Base-by-base conservation (phyloP, 345 rosid genomes). In the Eucalyptus victrix region DNA sequence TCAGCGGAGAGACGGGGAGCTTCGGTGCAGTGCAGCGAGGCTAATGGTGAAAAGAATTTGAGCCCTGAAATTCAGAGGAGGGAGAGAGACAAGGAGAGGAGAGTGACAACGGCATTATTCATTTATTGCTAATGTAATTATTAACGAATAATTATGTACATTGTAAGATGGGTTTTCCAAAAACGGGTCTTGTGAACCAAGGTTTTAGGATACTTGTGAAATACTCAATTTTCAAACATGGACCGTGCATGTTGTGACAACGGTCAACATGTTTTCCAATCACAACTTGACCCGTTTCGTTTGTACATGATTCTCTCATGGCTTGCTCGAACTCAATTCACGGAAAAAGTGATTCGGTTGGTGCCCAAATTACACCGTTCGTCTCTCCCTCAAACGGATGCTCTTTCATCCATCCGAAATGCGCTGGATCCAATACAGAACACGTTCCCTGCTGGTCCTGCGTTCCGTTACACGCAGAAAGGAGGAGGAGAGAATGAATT, bases 221-320 rank as follows among this genome's bases (percentile, higher is more conserved):
- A 23, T 40, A 76, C 42, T 40, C 47, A 44, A 40, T 76, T 76
- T 1, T n/a, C 76, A 8, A 16, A 65, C 76, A 8, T 16, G 28
- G 26, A 37, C 6, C 7, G 1, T 3, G 24, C 7, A 8, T 1
- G 7, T 18, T 5, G 45, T 3, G 44, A 2, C 24, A 5, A 10
- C 26, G 24, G 83, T 11, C 16, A 13, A 16, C 28, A 24, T 0
- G 45, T 3, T 19, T 11, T 34, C 1, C 28, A 21, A 37, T 72
- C 16, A 10, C 15, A 6, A 69, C 81, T 18, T 5, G 13, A 32
- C 9, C 12, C 81, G 12, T 72, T 24, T 34, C 24, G 4, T 72
- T 10, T 5, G 76, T 0, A n/a, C 37, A 4, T 4, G n/a, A 17
- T 5, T 65, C 6, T 4, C 10, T 65, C 72, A 18, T 7, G n/a